Conservation (phyloP, 345 rosid genomes). For the Turnera subulata region DNA sequence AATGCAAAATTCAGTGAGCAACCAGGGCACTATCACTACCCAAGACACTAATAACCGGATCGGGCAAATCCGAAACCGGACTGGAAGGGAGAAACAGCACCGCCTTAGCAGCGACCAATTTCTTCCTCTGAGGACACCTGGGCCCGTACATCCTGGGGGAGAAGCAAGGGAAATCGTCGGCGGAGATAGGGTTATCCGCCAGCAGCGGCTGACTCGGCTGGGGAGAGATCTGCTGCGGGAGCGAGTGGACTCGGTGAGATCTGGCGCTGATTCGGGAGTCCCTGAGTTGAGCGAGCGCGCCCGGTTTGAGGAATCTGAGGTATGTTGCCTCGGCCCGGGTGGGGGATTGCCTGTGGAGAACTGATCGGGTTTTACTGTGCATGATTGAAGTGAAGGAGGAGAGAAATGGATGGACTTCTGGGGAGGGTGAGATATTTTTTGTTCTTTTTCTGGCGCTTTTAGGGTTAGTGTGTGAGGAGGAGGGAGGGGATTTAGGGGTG, state of each 20-base stretch:
- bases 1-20: slow-evolving; percentile 20
- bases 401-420: neutral
- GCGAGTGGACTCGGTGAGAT: slow-evolving; percentile 29
- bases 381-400: slow-evolving; percentile 7
- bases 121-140: slow-evolving; percentile 47
- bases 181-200: neutral
- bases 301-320: slow-evolving; percentile 45
- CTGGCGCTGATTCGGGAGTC: slow-evolving; percentile 49
- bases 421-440: too few species aligned
- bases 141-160: slow-evolving; percentile 29
- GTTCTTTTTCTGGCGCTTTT: too few species aligned
- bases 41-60: slow-evolving; percentile 27
- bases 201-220: neutral
- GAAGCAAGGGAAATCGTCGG: slow-evolving; percentile 29
- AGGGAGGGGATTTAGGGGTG: too few species aligned
- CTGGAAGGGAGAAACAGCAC: slow-evolving; percentile 26
- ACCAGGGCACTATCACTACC: slow-evolving; percentile 15
- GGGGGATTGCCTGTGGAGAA: too few species aligned
- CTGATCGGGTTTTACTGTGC: slow-evolving; percentile 26
- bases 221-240: slow-evolving; percentile 14
- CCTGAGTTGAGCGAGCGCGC: slow-evolving; percentile 46
- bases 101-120: slow-evolving; percentile 35
- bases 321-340: slow-evolving; percentile 29
- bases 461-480: too few species aligned
- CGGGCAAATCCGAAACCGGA: slow-evolving; percentile 19